Evolutionary conservation across 2,329 filamentous ascomycete genomes (phyloP), one percentile per base, ranked within the genome.

Genomic region (Fusarium concolor): DNA sequence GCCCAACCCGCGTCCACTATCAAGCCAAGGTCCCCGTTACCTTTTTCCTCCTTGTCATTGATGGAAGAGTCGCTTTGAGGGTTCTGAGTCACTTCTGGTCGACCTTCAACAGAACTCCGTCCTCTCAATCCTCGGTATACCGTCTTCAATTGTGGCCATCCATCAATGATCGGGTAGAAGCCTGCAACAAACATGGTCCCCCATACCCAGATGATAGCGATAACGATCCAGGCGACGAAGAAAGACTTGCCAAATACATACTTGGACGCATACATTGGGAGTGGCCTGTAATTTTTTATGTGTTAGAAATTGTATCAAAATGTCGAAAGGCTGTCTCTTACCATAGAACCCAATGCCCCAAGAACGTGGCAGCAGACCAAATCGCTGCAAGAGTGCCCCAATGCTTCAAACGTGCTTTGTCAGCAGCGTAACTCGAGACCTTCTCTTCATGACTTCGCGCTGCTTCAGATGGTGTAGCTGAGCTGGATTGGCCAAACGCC

Each of bases 191-290:
- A 72, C 78, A 85, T 79, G 0, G 84, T 85, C 0, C 76, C 70
- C 84, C 84, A 86, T 5, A 85, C 78, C 84, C 84, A 87, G 29
- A 87, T 81, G 17, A 87, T 83, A 0, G 80, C 79, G 0, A 87
- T 74, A 0, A 84, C 77, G 2, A 86, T 72, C 84, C 84, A 87
- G 0, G 83, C 84, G 2, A 76, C 74, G 47, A 82, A 87, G 62
- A 86, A 86, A 33, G 73, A 74, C 55, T 82, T 81, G 3, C 76
- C 76, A 64, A 86, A 86, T 0, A 86, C 74, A 56, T 86, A 86
- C 10, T 80, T 79, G 1, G 83, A 79, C 0, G 80, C 85, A 65
- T 86, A 86, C 83, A 86, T 87, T 0, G 84, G 84, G 43, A 86
- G 74, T 1, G 85, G 85, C 76, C 84, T 54, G 8, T 22, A 7